Base-by-base conservation (phyloP, 768 basidiomycete genomes). In the Boletellus ananas region DNA sequence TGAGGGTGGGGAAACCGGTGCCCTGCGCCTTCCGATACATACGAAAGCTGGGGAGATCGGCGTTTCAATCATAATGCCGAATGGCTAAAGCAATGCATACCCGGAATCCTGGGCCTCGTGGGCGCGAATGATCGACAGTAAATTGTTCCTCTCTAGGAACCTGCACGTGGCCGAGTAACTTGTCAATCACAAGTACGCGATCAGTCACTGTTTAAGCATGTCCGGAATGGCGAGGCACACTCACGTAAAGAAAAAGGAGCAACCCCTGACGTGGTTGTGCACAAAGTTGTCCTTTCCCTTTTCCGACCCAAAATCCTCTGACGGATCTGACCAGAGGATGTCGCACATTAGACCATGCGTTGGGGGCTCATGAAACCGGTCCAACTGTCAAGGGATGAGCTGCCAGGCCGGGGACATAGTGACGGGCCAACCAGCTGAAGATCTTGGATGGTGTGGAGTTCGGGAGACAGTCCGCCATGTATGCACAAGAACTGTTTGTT, bases 71-170 rank as follows among this genome's bases (percentile, higher is more conserved):
- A 23, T 6, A 40, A 45, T 13, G 41, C 23, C 1, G 20, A 33
- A 21, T 40, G 17, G 34, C 12, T 21, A 41, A 48, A 45, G 49
- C 21, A 31, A 31, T 16, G 62, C 81, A 46, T 64, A 94, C 86
- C 94, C 94, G 4, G 90, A 87, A 70, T 97, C 94, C 68, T 98
- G 95, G 2, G 93, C 95, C 71, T 98, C 95, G 56, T 98, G 95
- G 13, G 91, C 95, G 25, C 95, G 85, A 54, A 99, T 94, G 59
- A 97, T 80, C 7, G 90, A 90, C n/a, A 99, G 72, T 10, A 99
- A 72, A 42, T 81, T 81, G 62, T 97, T 99, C 39, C 91, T 79
- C 63, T 95, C 92, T 16, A 99, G 77, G 77, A 99, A 99, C 54
- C 87, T 80, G 66, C 92, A 94, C 5, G 91, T 91, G 5, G 95